Conservation (phyloP, 129 eudicot genomes). For the Centrapalus pauciflorus region DNA sequence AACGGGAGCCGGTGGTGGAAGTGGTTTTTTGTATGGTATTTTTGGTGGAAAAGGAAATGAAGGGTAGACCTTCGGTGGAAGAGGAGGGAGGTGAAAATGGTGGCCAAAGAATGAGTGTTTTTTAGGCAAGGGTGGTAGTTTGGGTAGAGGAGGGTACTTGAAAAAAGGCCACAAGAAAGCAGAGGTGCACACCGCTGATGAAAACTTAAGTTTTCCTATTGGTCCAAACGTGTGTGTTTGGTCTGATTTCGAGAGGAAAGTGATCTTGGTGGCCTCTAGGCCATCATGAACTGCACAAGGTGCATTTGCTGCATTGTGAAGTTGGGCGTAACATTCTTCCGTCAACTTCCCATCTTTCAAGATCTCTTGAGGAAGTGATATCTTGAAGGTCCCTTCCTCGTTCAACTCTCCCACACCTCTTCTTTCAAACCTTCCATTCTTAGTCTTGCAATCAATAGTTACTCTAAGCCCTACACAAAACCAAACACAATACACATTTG, state of each 20-base stretch:
- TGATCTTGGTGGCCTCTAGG: constrained; percentile 46
- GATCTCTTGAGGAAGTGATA: constrained; percentile 56
- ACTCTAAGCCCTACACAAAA: constrained; percentile 60
- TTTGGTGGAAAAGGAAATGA: constrained; percentile 27
- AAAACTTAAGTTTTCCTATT: constrained; percentile 53
- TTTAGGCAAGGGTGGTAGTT: constrained; percentile 31
- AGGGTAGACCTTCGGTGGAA: constrained; percentile 33
- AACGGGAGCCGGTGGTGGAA: constrained; percentile 22
- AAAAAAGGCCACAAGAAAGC: constrained; percentile 61
- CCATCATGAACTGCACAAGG: constrained; percentile 69
- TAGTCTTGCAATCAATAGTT: constrained; percentile 64
- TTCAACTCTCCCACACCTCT: constrained; percentile 67
- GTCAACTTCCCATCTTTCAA: constrained; percentile 53
- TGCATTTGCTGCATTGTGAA: constrained; percentile 57
- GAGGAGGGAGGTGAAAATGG: constrained; percentile 41
- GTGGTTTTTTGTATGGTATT: constrained; percentile 11
- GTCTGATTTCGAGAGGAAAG: constrained; percentile 27
- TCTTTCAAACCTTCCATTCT: constrained; percentile 42
- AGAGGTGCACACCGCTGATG: constrained; percentile 64
- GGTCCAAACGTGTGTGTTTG: constrained; percentile 57
- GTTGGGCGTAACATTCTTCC: constrained; percentile 77
- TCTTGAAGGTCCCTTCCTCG: constrained; percentile 59
- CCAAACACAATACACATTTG: background rate
- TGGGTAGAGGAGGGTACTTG: constrained; percentile 62
- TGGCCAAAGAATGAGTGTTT: constrained; percentile 28